Evolutionary conservation across 805 yeast genomes (phyloP).

Genomic region (Ogataea angusta): DNA sequence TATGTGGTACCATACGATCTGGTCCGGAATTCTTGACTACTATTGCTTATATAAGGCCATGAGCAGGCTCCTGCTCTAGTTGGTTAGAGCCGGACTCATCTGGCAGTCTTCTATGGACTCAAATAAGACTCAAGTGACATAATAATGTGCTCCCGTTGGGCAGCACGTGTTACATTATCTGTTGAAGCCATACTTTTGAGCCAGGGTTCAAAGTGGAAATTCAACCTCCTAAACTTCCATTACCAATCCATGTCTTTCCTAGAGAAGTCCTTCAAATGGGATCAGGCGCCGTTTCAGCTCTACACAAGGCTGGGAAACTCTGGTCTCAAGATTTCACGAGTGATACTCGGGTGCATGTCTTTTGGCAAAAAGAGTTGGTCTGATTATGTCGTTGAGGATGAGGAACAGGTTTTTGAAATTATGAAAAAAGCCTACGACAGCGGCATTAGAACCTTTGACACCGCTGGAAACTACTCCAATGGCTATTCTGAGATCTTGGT

Average conservation of each 20-base stretch:
- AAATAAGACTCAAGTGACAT: too few species aligned
- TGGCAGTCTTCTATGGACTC: too few species aligned
- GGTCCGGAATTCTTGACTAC: too few species aligned
- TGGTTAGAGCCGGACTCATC: too few species aligned
- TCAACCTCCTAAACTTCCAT: neutral
- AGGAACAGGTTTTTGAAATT: conserved; percentile 40
- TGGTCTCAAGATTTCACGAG: conserved; percentile 40
- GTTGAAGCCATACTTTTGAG: neutral
- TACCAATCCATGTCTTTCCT: neutral
- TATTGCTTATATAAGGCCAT: too few species aligned
- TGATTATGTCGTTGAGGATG: conserved; percentile 46
- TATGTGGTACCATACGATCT: too few species aligned
- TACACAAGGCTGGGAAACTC: conserved; percentile 7
- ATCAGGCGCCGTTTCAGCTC: conserved; percentile 4
- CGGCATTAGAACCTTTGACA: conserved; percentile 48
- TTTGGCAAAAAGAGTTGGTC: conserved; percentile 44
- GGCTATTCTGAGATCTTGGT: conserved; percentile 47
- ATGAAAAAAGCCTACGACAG: conserved; percentile 45
- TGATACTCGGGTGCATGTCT: conserved; percentile 55
- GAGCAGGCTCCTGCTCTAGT: too few species aligned
- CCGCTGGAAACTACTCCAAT: conserved; percentile 48
- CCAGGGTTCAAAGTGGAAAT: neutral
- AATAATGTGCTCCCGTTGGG: too few species aligned
- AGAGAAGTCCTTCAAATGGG: conserved; percentile 6
- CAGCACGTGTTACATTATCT: neutral